Evolutionary conservation across 1,139 yeast genomes (phyloP).

Genomic region (Scheffersomyces segobiensis): DNA sequence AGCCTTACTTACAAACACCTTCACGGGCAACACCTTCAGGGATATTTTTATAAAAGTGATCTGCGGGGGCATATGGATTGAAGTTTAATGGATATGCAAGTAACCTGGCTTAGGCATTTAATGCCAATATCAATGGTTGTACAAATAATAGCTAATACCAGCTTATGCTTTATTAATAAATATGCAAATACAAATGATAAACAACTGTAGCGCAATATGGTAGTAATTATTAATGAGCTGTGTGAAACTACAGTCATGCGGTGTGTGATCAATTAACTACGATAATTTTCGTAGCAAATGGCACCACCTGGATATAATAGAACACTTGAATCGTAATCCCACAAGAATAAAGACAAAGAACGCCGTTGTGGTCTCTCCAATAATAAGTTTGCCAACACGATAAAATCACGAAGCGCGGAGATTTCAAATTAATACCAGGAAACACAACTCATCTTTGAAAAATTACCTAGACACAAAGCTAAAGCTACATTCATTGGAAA

Average conservation of each 20-base stretch:
- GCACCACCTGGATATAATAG: background rate
- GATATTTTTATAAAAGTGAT: constrained; percentile 14
- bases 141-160: too few relatives aligned
- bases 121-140: background rate
- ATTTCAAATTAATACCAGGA: background rate
- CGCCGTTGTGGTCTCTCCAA: background rate
- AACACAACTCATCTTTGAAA: background rate
- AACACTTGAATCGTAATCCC: background rate
- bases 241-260: background rate
- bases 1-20: constrained; percentile 12
- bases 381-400: background rate
- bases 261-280: background rate
- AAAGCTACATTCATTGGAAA: background rate
- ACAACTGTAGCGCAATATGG: background rate
- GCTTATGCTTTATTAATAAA: background rate
- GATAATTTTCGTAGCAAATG: background rate
- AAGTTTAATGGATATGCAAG: background rate
- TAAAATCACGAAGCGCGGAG: background rate
- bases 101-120: background rate
- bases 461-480: background rate
- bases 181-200: background rate
- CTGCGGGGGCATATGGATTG: constrained; percentile 16
- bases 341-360: background rate
- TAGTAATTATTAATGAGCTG: background rate
- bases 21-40: constrained; percentile 12